Base-by-base conservation (phyloP, 352 stramenopile genomes). In the Phytophthora pisi region DNA sequence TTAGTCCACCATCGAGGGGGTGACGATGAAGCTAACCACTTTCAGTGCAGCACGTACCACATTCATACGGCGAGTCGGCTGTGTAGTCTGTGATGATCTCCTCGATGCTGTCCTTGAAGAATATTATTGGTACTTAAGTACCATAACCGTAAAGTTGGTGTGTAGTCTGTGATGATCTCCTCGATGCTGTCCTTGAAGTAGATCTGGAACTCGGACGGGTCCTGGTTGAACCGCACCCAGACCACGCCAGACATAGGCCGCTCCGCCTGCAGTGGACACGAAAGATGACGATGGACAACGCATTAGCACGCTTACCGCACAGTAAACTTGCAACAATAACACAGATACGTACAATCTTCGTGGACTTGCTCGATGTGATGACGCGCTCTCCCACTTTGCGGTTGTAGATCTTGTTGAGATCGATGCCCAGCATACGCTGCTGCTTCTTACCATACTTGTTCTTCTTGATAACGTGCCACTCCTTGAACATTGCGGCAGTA, bases 371-470 rank as follows among this genome's bases (percentile, higher is more conserved):
- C 20, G 88, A 96, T 59, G 90, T 95, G 78, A 96, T 95, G 66
- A 93, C 88, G 24, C 87, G 87, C 69, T 96, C 87, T 65, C 89
- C 89, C 52, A 95, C 89, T 87, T 96, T 96, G 61, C 86, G 86
- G 74, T 95, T 96, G 75, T 95, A 96, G 26, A 92, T 86, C 62
- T 95, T 96, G 85, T 95, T 93, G 63, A 93, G 78, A 53, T 95
- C 88, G 57, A 96, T 82, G 50, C 89, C 89, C 23, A 96, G 68
- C 86, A 96, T 96, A 24, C 89, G 87, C 40, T 94, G 85, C 74
- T 96, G 89, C 59, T 88, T 88, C 67, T 95, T 95, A 74, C 89
- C 88, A 61, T 92, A 96, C 66, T 96, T 96, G 81, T 96, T 96
- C 66, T 95, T 96, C 75, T 96, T 96, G 62, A 94, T 92, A 42